Base-by-base conservation (phyloP, 495 filamentous ascomycete genomes). In the Barbatosphaeria neglecta region DNA sequence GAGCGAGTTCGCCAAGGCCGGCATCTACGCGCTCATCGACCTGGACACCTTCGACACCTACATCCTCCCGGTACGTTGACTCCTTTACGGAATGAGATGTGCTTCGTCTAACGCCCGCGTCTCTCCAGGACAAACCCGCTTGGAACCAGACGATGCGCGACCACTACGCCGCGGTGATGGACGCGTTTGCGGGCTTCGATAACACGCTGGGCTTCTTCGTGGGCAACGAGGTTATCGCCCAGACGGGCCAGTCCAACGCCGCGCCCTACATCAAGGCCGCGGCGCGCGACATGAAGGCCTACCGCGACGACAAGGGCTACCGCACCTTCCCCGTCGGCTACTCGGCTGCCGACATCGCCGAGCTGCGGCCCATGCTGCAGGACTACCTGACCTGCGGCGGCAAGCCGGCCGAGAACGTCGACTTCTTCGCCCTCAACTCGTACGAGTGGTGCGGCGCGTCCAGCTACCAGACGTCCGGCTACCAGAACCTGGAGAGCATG, bases 371-470 rank as follows among this genome's bases (percentile, higher is more conserved):
- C 27, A 87, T 83, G 80, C 70, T 95, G 2, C 88, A 95, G 63
- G 81, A 95, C 58, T 95, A 95, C 62, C 67, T 95, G 25, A 83
- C 84, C 10, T 95, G 88, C 62, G 79, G 79, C 39, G 64, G 63
- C 43, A 80, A 90, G 55, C 22, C 69, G 19, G 76, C 77, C 6
- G 84, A 90, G 51, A 75, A 75, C 10, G 66, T 90, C 48, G 88
- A 95, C 58, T 90, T 93, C 66, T 95, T 84, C 61, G 73, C 78
- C 13, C 68, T 95, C 28, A 93, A 95, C 55, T 84, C 86, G 33
- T 95, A 95, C 54, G 82, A 87, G 57, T 95, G 88, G 88, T 95
- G 88, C 53, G 74, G 81, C 45, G 68, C 77, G n/a, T 64, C 69
- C 15, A 69, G 67, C 25, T 89, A 81, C 63, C 45, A 56, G 20